These are phyloP conservation scores for Boletus bicolor DNA, from an alignment of 768 basidiomycete genomes.

Conservation along the genomic window DNA sequence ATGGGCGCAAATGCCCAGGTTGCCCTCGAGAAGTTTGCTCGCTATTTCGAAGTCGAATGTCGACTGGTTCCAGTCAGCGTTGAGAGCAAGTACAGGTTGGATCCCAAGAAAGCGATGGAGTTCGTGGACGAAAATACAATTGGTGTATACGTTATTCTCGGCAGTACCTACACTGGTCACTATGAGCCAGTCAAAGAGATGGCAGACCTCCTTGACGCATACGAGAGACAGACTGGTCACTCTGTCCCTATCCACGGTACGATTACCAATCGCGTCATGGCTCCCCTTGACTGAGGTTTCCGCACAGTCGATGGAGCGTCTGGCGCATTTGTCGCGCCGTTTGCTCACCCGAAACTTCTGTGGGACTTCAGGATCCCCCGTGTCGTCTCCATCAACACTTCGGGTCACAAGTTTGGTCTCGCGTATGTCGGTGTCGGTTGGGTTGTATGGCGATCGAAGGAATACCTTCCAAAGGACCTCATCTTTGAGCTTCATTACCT, in stretches of 20 bases:
- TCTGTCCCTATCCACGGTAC: conserved; percentile 42
- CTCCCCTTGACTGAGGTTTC: background rate
- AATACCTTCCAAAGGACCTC: conserved; percentile 62
- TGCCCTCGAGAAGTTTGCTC: conserved; percentile 67
- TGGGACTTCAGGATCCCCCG: conserved; percentile 64
- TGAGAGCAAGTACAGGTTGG: conserved; percentile 77
- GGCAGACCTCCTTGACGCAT: conserved; percentile 64
- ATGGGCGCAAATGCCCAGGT: conserved; percentile 72
- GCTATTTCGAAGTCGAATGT: conserved; percentile 64
- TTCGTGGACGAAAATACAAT: conserved; percentile 72
- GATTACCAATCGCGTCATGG: conserved; percentile 25
- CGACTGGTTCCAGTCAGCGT: conserved; percentile 60
- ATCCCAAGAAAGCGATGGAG: conserved; percentile 61
- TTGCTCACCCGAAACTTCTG: conserved; percentile 47
- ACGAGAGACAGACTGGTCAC: conserved; percentile 45
- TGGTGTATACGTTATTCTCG: conserved; percentile 61
- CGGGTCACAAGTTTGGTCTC: conserved; percentile 62
- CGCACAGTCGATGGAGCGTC: conserved; percentile 53
- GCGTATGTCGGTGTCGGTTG: conserved; percentile 60
- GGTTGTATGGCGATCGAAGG: conserved; percentile 58
- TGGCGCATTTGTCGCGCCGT: conserved; percentile 62
- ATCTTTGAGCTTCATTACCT: conserved; percentile 61
- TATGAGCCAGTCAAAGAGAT: conserved; percentile 85
- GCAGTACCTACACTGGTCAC: conserved; percentile 55
- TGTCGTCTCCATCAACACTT: conserved; percentile 57